Evolutionary conservation across 1,284 basidiomycete species (phyloP), one percentile per base, ranked within the genome.

Genomic region (Pseudozyma sp.): DNA sequence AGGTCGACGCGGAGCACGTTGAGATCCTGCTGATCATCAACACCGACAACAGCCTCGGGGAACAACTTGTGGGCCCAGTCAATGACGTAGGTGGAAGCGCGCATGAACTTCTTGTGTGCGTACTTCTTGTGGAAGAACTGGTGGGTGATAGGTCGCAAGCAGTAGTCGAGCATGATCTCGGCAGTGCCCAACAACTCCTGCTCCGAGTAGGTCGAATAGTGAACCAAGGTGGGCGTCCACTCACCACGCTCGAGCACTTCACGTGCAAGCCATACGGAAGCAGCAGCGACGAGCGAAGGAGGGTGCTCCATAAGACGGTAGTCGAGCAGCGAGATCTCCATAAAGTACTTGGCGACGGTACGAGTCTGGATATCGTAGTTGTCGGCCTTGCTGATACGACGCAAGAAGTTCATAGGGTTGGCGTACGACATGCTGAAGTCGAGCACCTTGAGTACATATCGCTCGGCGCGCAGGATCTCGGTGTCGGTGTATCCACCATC

Each of bases 391-490:
- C 79, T 81, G 71, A 84, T 84, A 50, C 95, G 89, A 40, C 95
- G 89, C 56, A 98, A 88, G 86, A 93, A 98, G 86, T 96, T 92
- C 82, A 98, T 92, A 1, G 95, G 95, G 85, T 93, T 96, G 44
- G 95, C 94, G 85, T 93, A 97, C 79, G 91, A 91, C 71, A 98
- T 84, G 85, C 97, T 93, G 89, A 94, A 99, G 65, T 94, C 91
- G 52, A 99, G 88, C 6, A 94, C 93, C 85, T 93, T 92, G 66
- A 99, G 87, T 64, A 99, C 90, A 85, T 97, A 98, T 59, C 92
- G 90, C 86, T 99, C 96, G 1, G 96, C 96, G 12, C 72, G 70
- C 13, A 84, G 70, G 45, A 84, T 83, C 71, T 84, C 83, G 35
- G 78, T 76, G 49, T 82, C 81, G 16, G 80, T 82, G 47, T 82